Conservation (phyloP, 2,329 filamentous ascomycete genomes). For the Clonostachys byssicola region DNA sequence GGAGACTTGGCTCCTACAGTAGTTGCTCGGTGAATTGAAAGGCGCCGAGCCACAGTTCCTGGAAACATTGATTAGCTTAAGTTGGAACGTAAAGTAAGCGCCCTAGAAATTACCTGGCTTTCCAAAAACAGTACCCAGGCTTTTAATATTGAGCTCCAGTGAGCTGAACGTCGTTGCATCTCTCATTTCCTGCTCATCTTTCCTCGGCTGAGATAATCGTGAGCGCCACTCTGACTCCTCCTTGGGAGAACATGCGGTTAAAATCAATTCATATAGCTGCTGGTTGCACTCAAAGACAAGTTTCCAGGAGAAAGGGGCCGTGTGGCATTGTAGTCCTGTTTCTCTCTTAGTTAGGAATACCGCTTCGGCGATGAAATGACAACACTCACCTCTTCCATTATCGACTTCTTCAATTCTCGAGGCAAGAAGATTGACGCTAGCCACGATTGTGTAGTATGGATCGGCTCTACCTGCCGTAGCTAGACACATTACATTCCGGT, state of each 20-base stretch:
- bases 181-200: constrained; percentile 40
- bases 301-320: constrained; percentile 88
- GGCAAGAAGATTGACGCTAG: constrained; percentile 65
- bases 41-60: constrained; percentile 60
- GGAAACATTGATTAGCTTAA: background rate
- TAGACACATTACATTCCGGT: constrained; percentile 73
- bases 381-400: constrained; percentile 63
- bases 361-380: background rate
- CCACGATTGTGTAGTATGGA: constrained; percentile 67
- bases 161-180: constrained; percentile 53
- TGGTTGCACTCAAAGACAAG: constrained; percentile 75
- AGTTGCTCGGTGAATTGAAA: constrained; percentile 76
- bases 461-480: constrained; percentile 63
- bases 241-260: constrained; percentile 77
- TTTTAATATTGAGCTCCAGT: constrained; percentile 67
- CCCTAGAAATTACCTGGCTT: constrained; percentile 49
- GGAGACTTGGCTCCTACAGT: constrained; percentile 67
- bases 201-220: constrained; percentile 51
- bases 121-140: constrained; percentile 71
- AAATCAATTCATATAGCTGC: constrained; percentile 76
- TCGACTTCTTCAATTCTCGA: constrained; percentile 67
- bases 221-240: constrained; percentile 80
- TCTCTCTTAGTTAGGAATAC: constrained; percentile 5
- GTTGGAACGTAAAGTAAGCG: too few relatives aligned
- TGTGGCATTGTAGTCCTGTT: constrained; percentile 80